A percentile compares a stretch with the other conserved stretches of the same genome.
phyloP scores from a whole-genome alignment of 805 yeast genomes.

The Zygosaccharomyces bisporus region DNA sequence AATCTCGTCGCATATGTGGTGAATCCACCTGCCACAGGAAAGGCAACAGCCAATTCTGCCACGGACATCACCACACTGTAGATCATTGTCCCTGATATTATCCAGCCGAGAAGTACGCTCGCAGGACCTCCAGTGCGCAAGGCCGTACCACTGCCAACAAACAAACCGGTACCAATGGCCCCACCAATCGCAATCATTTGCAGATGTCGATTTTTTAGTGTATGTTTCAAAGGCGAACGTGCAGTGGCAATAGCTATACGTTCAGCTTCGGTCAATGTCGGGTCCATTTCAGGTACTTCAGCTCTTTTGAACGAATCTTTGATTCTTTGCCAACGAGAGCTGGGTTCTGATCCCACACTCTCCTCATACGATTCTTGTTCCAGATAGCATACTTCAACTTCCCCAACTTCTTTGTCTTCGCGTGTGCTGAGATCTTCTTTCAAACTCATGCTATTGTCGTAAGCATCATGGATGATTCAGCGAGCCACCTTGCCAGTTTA shows the following conservation, averaged over 20 bases:
- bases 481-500: too few relatives aligned
- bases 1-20: slow-evolving; percentile 55
- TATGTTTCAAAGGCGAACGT: slow-evolving; percentile 53
- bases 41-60: slow-evolving; percentile 57
- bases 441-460: not conserved
- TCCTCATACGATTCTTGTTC: too few relatives aligned
- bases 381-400: too few relatives aligned
- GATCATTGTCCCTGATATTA: slow-evolving; percentile 51
- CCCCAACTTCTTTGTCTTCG: too few relatives aligned
- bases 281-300: slow-evolving; percentile 38
- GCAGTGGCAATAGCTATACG: slow-evolving; percentile 46
- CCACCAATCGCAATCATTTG: slow-evolving; percentile 72
- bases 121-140: slow-evolving; percentile 67
- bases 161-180: slow-evolving; percentile 70
- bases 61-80: slow-evolving; percentile 57
- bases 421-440: too few relatives aligned
- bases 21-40: slow-evolving; percentile 63
- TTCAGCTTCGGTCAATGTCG: slow-evolving; percentile 41
- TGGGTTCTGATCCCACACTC: not conserved
- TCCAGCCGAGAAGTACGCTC: slow-evolving; percentile 52
- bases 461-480: not conserved
- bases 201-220: slow-evolving; percentile 50
- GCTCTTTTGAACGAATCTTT: slow-evolving; percentile 49
- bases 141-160: slow-evolving; percentile 66
- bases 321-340: slow-evolving; percentile 40